Evolutionary conservation across 1,284 basidiomycete genomes (phyloP), one percentile per base, ranked within the genome.

Genomic region (Phylloboletellus chloephorus): DNA sequence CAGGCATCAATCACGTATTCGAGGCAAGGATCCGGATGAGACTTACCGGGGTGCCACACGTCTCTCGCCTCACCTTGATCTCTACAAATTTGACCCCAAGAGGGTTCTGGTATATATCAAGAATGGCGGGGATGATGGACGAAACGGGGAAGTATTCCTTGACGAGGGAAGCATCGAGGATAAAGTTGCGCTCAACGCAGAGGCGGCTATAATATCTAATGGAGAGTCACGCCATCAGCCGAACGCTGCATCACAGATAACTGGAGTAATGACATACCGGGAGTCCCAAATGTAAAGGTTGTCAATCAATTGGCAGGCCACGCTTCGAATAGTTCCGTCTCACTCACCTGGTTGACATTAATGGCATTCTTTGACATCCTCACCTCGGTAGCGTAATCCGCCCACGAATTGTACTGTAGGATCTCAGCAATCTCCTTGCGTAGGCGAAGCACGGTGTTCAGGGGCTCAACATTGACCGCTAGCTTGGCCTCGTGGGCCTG

Each of bases 131-230:
- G 2, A 90, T 80, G 30, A 90, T 81, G n/a, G 78, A 73, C 0
- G 78, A 69, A 3, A 90, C 88, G 3, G 87, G 85, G 73, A 91
- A 89, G 59, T 89, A 88, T 56, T 90, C 82, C 64, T 89, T 88
- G 48, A 89, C 77, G 11, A 82, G 67, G 37, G 74, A 73, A 47
- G 86, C 80, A 52, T 90, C 84, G 24, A 88, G 69, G 31, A 73
- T 68, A 2, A 88, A 68, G 15, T 69, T 69, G 52, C 74, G 68
- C 59, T 88, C 82, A 37, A 82, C 68, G 53, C 68, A 81, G 47
- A 81, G 75, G 45, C 83, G 73, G 54, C 82, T 78, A 51, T 87
- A 88, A 57, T 78, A 87, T 43, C 71, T 59, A 17, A 11, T 2
- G 15, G 22, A 10, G 3, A 13, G 13, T 32, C 3, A 8, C 28